Evolutionary conservation across 768 basidiomycete species (phyloP), one percentile per base, ranked within the genome.

Genomic region (Chalciporus pseudorubinellus): DNA sequence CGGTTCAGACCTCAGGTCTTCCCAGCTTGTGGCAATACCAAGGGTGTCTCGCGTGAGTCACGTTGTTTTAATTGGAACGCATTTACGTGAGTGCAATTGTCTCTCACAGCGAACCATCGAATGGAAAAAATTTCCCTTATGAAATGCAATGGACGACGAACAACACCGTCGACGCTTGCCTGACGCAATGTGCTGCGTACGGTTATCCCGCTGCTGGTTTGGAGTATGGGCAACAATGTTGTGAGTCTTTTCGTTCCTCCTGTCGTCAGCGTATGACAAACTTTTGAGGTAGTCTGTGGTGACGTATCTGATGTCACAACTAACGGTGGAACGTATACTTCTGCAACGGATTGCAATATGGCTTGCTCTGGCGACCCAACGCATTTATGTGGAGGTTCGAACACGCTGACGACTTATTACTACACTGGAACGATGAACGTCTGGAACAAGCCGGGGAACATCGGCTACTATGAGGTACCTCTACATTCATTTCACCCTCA

Each of bases 191-290:
- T 58, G 76, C 81, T 13, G 73, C 76, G 1, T 90, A 81, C 56
- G 90, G 90, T 8, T 92, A 80, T 61, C 76, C 84, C 1, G 87
- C 79, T 36, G 82, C 82, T 24, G 89, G 86, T 21, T 72, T 84
- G 53, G 89, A 85, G 70, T 87, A 75, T 46, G 84, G 79, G 13
- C 62, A 83, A 54, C 84, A 89, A 60, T 92, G 89, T 72, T 90
- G 87, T 87, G 59, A 61, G 85, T 76, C 3, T 40, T 3, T 31
- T 31, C 13, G 7, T 18, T 24, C 21, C 50, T 50, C 6, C 7
- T 43, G 13, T 16, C 12, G 7, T 44, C 10, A 26, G 10, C 11
- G 10, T 19, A 20, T 48, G 31, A 34, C 36, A 24, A 21, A n/a
- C 21, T 29, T 42, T 19, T 6, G 39, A 6, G 7, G 46, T 43